Conservation (phyloP, 208 protist species). For the Acanthamoeba healyi region DNA sequence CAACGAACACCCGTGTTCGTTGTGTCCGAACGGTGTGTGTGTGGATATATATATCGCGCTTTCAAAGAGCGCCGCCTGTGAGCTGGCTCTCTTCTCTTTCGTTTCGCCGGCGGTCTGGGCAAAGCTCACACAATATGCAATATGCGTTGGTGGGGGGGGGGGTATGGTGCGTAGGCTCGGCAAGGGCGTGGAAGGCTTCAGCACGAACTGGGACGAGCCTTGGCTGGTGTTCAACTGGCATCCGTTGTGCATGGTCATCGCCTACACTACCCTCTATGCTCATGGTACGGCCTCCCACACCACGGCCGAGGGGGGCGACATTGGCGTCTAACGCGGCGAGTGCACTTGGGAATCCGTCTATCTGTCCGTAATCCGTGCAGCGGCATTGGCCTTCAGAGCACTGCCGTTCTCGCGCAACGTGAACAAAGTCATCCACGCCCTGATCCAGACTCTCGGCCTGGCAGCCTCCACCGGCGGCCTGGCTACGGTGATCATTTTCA, state of each 20-base stretch:
- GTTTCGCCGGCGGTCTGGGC: too few relatives aligned
- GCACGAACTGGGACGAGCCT: neutral
- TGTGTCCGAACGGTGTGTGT: too few relatives aligned
- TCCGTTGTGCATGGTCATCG: constrained; percentile 6
- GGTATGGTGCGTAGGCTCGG: neutral
- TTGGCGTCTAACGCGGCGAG: too few relatives aligned
- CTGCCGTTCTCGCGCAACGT: constrained; percentile 27
- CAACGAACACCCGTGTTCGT: too few relatives aligned
- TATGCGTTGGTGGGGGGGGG: too few relatives aligned
- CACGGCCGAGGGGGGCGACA: too few relatives aligned
- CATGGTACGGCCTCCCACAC: too few relatives aligned
- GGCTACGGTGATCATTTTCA: constrained; percentile 20
- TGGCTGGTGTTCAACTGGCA: constrained; percentile 30
- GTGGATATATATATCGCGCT: too few relatives aligned
- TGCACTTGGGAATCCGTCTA: too few relatives aligned
- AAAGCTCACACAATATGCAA: too few relatives aligned
- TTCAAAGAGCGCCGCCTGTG: too few relatives aligned
- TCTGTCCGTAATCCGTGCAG: neutral
- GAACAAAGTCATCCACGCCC: constrained; percentile 22
- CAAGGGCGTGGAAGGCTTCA: neutral
- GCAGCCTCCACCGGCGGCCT: neutral
- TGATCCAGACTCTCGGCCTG: neutral
- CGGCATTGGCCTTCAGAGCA: neutral
- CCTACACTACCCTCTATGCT: neutral
- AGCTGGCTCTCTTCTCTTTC: too few relatives aligned